Evolutionary conservation across 1,139 yeast genomes (phyloP).

Genomic region (Arxiozyma telluris): DNA sequence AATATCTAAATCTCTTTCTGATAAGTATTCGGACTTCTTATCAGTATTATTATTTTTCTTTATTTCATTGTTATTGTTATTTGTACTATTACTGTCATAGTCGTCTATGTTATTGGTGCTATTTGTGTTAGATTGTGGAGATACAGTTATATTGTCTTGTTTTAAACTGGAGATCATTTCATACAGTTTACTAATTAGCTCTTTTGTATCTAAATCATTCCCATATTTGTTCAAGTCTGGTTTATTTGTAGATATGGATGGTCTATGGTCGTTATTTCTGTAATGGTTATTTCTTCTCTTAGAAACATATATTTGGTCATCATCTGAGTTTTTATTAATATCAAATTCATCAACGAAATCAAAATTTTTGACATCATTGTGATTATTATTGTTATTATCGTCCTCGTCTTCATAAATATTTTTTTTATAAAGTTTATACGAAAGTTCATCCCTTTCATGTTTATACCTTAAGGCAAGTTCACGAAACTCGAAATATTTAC

Average conservation of each 20-base stretch:
- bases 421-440: conserved; percentile 4
- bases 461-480: conserved; percentile 4
- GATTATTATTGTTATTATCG: no score
- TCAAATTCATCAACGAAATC: background rate
- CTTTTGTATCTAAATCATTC: background rate
- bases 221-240: background rate
- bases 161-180: conserved; percentile 1
- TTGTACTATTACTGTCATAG: background rate
- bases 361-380: background rate
- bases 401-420: background rate
- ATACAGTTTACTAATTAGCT: background rate
- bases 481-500: conserved; percentile 5
- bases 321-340: background rate
- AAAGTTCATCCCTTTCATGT: conserved; percentile 4
- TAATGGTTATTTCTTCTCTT: background rate
- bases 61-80: background rate
- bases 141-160: background rate
- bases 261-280: background rate
- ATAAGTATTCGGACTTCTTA: conserved; percentile 7
- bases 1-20: conserved; percentile 27
- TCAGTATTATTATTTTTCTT: background rate
- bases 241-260: background rate
- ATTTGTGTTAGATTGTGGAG: background rate
- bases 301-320: background rate
- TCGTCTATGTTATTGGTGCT: background rate